Base-by-base conservation (phyloP, 192 early-diverging fungal genomes). In the Fimicolochytrium jonesii region DNA sequence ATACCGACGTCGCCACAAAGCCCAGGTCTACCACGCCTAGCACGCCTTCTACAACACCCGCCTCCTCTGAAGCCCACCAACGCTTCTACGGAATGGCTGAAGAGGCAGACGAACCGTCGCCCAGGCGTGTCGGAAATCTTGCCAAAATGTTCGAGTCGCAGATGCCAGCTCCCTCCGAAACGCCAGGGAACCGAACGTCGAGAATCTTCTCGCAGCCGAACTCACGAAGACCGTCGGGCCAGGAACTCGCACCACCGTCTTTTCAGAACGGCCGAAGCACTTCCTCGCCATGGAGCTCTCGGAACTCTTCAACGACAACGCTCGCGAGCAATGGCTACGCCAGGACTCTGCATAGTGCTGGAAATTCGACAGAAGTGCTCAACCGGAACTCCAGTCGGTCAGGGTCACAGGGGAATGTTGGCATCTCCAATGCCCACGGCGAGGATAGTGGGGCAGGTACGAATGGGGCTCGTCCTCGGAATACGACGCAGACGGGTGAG, bases 71-170 rank as follows among this genome's bases (percentile, higher is more conserved):
- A n/a, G n/a, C n/a, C n/a, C n/a, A n/a, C n/a, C n/a, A n/a, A n/a
- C n/a, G n/a, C n/a, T n/a, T n/a, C n/a, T n/a, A n/a, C n/a, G 37
- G 37, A 48, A 48, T 48, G 46, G 46, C 46, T 7, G 46, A 48
- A 7, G 46, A 48, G 22, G 46, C 11, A n/a, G 23, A 48, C 6
- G 46, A 48, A 48, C 46, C 9, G 23, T 17, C 22, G 46, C 11
- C 23, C 46, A 10, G 23, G 32, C 60, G 67, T 11, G 67, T 69
- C 13, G 59, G 59, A 13, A 61, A 43, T 30, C 29, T 69, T 9
- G 67, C 67, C 23, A 69, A 69, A 45, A 39, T 69, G 15, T 69
- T 69, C 56, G 67, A 69, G 28, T 20, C 64, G 2, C 53, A 58
- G 26, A 41, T 50, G 32, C 50, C 49, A 1, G 29, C 18, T 29